Evolutionary conservation across 169 alveolate genomes (phyloP), one percentile per base, ranked within the genome.

Genomic region (Plasmodium gallinaceum): DNA sequence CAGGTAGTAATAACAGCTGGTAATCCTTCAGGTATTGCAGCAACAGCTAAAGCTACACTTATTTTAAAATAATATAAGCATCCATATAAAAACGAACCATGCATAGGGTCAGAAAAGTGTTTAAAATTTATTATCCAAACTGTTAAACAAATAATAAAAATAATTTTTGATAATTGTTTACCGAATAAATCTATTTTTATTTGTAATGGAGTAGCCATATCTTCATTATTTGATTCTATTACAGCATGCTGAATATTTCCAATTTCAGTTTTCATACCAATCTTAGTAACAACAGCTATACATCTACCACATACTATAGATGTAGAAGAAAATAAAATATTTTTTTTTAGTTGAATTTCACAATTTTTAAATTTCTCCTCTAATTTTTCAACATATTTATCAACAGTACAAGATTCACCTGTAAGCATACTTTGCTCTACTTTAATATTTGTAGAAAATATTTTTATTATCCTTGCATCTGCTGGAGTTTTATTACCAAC

Each of bases 1-100:
- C 99, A 98, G 5, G 99, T 98, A 0, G 99, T 99, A 72, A 99
- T 98, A 45, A 98, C 99, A 1, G 99, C 99, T 10, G 99, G 99
- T 45, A 99, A 95, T 8, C 99, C 99, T 95, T 99, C 99, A 5
- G 99, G 99, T 46, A 99, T 98, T 24, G 99, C 99, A 42, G 99
- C 99, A 32, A 99, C 99, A 9, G 99, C 99, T 37, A 99, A 94
- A 2, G 99, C 99, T 26, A 99, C 98, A 5, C 99, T 99, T 16
- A 98, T 98, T 92, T 98, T 99, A 92, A 98, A 97, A 93, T 97
- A 98, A 93, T 98, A 98, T 60, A 98, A 97, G 78, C 99, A 97
- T 20, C 99, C 99, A 78, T 97, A 96, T 48, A 98, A 24, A 37
- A 96, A 78, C 37, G 97, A 90, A 37, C 99, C 99, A 85, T 98